Base-by-base conservation (phyloP, 176 grass and related monocot species). In the Eleusine coracana region DNA sequence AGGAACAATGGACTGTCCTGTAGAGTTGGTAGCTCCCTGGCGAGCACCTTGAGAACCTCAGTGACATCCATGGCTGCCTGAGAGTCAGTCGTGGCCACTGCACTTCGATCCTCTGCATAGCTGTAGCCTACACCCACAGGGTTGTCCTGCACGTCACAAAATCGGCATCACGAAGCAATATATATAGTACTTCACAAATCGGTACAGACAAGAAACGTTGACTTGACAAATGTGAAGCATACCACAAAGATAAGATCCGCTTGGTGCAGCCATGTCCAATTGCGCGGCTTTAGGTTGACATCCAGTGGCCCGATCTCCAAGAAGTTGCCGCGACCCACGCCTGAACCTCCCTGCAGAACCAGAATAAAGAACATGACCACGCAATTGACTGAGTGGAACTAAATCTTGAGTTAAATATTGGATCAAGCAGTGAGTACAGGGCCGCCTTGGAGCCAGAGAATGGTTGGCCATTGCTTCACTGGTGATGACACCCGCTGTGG, bases 181-280 rank as follows among this genome's bases (percentile, higher is more conserved):
- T 4, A 42, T 42, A 7, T 4, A 42, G 40, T 4, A 45, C 8
- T 1, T 10, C 5, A 45, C 8, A 9, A 8, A 10, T 1, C 42
- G 10, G 42, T 9, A 40, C 3, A 40, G 39, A 3, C 39, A 40
- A 3, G 39, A 5, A 40, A 40, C 39, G 3, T 5, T 40, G 42
- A 45, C 6, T 45, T 45, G n/a, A n/a, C n/a, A n/a, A n/a, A 10
- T 45, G 6, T 45, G n/a, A n/a, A n/a, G n/a, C n/a, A n/a, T 45
- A 97, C 94, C 91, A 97, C 89, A 28, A 97, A 97, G 31, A 97
- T 88, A 66, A 93, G 89, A 81, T 97, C 89, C 71, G 87, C 89
- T 72, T 84, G 86, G 9, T 94, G 91, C 50, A 97, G 89, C 94
- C 91, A 97, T 4, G 94, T 94, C n/a, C 82, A 90, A 50, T 87